Percentiles rank a stretch among this genome's conserved stretches.
Evolutionary conservation across 2,329 filamentous ascomycete genomes (phyloP).

Genomic region (Fusarium musae): DNA sequence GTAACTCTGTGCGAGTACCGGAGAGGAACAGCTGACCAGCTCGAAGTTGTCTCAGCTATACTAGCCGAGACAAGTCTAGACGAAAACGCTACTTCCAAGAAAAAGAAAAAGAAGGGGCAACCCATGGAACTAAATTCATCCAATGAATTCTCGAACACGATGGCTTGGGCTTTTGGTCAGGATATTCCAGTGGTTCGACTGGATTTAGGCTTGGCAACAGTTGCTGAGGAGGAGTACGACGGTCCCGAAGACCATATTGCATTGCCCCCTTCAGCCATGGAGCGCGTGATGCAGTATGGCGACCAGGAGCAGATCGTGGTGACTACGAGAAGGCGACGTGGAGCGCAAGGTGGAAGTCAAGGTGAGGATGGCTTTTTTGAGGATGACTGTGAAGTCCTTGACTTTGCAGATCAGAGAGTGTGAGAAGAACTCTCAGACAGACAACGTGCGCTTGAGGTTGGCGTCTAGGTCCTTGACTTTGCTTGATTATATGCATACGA

Average conservation of each 20-base stretch:
- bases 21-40: constrained; percentile 46
- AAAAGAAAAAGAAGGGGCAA: constrained; percentile 52
- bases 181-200: constrained; percentile 62
- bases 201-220: constrained; percentile 60
- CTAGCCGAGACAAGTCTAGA: constrained; percentile 57
- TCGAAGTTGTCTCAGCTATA: constrained; percentile 53
- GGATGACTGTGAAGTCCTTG: constrained; percentile 90
- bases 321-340: constrained; percentile 77
- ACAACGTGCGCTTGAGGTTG: constrained; percentile 17
- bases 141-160: constrained; percentile 27
- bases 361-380: constrained; percentile 88
- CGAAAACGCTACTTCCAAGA: constrained; percentile 50
- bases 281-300: constrained; percentile 68
- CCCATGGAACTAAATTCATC: constrained; percentile 29
- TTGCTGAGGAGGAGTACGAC: constrained; percentile 64
- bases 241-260: constrained; percentile 67
- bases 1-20: constrained; percentile 80
- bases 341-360: constrained; percentile 58
- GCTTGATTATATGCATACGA: constrained; percentile 36
- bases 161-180: constrained; percentile 71
- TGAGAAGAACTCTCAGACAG: constrained; percentile 48
- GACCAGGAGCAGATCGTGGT: constrained; percentile 83
- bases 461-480: constrained; percentile 31
- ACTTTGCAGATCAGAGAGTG: constrained; percentile 81
- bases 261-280: constrained; percentile 71